Percentiles rank a stretch among this genome's conserved stretches.
phyloP scores from a whole-genome alignment of 257 asterid genomes.

The Solanum lignicaule region DNA sequence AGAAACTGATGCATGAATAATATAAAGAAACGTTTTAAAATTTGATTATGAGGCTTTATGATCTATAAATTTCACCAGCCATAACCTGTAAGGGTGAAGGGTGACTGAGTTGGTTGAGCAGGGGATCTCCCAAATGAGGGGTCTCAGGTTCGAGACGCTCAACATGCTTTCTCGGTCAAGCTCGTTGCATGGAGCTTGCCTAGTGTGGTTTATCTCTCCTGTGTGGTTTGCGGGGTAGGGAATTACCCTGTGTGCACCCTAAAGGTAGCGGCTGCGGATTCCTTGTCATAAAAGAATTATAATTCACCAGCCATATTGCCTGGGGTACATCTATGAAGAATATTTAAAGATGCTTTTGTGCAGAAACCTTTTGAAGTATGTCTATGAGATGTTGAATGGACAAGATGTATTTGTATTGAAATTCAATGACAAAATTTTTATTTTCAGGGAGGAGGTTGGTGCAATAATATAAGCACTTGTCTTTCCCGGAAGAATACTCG shows the following conservation, averaged over 20 bases:
- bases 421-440: not conserved
- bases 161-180: not conserved
- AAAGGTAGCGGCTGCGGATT: not conserved
- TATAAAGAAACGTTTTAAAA: not conserved
- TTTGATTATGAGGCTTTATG: not conserved
- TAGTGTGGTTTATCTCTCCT: not conserved
- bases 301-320: not conserved
- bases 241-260: not conserved
- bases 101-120: not conserved
- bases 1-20: not conserved
- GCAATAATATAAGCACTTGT: slow-evolving; percentile 55
- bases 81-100: not conserved
- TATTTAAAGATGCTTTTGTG: not conserved
- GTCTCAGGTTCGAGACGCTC: not conserved
- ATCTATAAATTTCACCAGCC: not conserved
- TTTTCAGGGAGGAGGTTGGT: slow-evolving; percentile 94
- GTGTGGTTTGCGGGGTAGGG: not conserved
- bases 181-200: not conserved
- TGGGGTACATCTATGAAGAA: not conserved
- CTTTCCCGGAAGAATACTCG: slow-evolving; percentile 31
- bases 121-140: not conserved
- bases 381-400: not conserved
- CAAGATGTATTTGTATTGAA: not conserved
- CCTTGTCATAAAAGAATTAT: not conserved
- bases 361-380: not conserved